These are phyloP conservation scores for Neopestalotiopsis rosae DNA, from an alignment of 2,329 filamentous ascomycete species.

Conservation along the genomic window DNA sequence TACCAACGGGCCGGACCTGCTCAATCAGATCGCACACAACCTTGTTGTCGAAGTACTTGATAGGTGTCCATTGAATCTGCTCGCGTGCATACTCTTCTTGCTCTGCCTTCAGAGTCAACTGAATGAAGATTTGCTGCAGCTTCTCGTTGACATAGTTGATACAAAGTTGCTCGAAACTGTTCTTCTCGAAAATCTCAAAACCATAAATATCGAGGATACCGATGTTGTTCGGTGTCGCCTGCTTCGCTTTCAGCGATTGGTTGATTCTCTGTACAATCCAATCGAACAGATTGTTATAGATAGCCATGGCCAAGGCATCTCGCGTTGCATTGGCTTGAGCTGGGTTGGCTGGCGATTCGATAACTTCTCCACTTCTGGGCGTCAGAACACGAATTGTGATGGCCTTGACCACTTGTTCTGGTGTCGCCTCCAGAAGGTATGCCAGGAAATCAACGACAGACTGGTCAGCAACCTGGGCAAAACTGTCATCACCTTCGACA, in stretches of 20 bases:
- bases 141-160: slow-evolving; percentile 99
- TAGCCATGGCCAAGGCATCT: slow-evolving; percentile 91
- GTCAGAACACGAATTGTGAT: slow-evolving; percentile 88
- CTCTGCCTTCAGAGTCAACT: slow-evolving; percentile 93
- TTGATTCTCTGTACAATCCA: slow-evolving; percentile 97
- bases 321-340: slow-evolving; percentile 85
- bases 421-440: slow-evolving; percentile 88
- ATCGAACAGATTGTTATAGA: slow-evolving; percentile 97
- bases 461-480: slow-evolving; percentile 84
- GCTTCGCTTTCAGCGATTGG: slow-evolving; percentile 80
- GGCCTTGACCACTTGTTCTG: slow-evolving; percentile 80
- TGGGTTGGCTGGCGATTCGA: slow-evolving; percentile 81
- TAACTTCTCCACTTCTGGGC: slow-evolving; percentile 68
- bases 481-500: slow-evolving; percentile 84
- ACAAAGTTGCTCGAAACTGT: slow-evolving; percentile 98
- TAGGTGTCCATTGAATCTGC: slow-evolving; percentile 98
- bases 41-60: slow-evolving; percentile 99
- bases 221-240: slow-evolving; percentile 80
- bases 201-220: slow-evolving; percentile 99
- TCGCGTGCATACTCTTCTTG: slow-evolving; percentile 97
- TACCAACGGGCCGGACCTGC: slow-evolving; percentile 84
- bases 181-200: slow-evolving; percentile 99
- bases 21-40: slow-evolving; percentile 98
- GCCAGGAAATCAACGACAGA: slow-evolving; percentile 94
- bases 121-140: slow-evolving; percentile 98